Base-by-base conservation (phyloP, 2,329 filamentous ascomycete species). In the Cordyceps cateniannulata region DNA sequence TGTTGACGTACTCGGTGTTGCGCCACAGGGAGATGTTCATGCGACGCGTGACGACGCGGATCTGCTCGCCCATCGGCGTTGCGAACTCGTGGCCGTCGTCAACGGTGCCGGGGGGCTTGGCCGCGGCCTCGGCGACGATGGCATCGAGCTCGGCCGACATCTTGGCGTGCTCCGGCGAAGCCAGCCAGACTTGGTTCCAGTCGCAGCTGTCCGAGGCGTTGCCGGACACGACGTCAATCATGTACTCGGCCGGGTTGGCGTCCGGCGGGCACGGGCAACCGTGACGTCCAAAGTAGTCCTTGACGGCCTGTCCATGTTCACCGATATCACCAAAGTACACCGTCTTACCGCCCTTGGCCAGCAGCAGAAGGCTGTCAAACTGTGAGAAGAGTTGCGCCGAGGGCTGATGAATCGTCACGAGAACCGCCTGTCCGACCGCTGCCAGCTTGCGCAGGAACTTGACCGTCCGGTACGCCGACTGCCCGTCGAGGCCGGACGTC, bases 191-290 rank as follows among this genome's bases (percentile, higher is more conserved):
- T 42, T 89, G 78, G 68, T 86, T 87, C 87, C 86, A 90, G 69
- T 90, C 81, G 48, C 64, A 77, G 66, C 66, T 73, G 58, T 73
- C 76, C 0, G 77, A 79, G 1, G 20, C 22, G 44, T 32, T 38
- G 0, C 82, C 82, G 1, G 82, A 81, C 16, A 81, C 79, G 20
- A 81, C 78, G 54, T 83, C 79, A 57, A 92, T 83, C 85, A 92
- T 91, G 77, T 86, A 89, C 70, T 92, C 89, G 0, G 89, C 89
- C 1, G 87, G 87, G 66, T 92, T 92, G 20, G 83, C 84, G 0
- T 84, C 81, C 0, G 76, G 64, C 0, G 82, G 80, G 63, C 87
- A 89, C 1, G 81, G 78, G 0, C 84, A 85, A 5, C 87, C 89
- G 62, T 89, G 81, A 22, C 77, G 75, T 47, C 83, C 83, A 68